These are phyloP conservation scores for Skeletonema tropicum DNA, from an alignment of 108 stramenopile genomes.

Conservation along the genomic window DNA sequence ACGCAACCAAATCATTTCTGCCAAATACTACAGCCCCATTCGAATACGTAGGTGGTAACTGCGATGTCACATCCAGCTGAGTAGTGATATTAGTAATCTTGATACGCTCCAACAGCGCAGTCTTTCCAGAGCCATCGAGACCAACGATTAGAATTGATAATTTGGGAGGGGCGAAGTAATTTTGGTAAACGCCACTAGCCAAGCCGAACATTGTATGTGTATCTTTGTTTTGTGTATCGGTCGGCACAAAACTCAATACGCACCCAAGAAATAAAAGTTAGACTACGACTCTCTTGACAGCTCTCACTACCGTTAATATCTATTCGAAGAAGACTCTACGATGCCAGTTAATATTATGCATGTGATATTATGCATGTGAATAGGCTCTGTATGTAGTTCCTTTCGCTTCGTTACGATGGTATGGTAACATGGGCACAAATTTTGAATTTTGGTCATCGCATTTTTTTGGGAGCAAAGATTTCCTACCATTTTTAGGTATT, in stretches of 20 bases:
- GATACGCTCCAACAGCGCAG: constrained; percentile 75
- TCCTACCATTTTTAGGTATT: not conserved
- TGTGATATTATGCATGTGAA: no score
- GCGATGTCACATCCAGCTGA: constrained; percentile 7
- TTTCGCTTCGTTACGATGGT: no score
- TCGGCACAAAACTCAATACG: not conserved
- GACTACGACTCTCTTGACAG: not conserved
- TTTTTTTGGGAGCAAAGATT: no score
- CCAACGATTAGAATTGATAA: constrained; percentile 80
- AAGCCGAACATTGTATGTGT: constrained; percentile 66
- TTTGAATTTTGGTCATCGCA: no score
- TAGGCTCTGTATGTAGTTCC: no score
- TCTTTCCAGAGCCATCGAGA: constrained; percentile 70
- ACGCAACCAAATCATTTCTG: not conserved
- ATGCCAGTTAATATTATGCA: no score
- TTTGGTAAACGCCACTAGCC: constrained; percentile 72
- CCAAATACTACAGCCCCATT: constrained; percentile 27
- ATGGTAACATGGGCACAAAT: no score
- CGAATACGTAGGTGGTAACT: not conserved
- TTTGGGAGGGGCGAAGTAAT: constrained; percentile 75
- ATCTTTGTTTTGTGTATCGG: no score
- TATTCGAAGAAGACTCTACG: no score
- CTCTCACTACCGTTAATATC: not conserved
- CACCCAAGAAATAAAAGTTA: not conserved
- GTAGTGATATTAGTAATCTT: constrained; percentile 74